Evolutionary conservation across 2,329 filamentous ascomycete genomes (phyloP), one percentile per base, ranked within the genome.

Genomic region (Fusarium cicatricum): DNA sequence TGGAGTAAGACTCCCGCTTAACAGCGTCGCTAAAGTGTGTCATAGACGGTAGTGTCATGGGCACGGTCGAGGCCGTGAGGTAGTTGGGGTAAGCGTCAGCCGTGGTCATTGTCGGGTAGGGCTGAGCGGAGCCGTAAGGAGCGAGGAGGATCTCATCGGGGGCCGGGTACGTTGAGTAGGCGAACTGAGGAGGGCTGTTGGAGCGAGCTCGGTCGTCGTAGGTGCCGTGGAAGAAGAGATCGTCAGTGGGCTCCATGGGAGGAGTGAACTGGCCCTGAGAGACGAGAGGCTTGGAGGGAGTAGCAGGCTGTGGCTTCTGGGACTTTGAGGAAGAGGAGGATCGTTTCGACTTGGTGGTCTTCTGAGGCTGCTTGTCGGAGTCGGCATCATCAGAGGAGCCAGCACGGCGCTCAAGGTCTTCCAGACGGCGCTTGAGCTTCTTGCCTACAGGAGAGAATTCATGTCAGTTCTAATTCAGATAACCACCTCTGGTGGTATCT

Each of bases 401-500:
- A 54, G 90, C 90, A 64, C 90, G 84, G 71, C 89, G 86, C 82
- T 94, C 90, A 67, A 94, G 84, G 72, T 94, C 90, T 81, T 94
- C 90, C 72, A 95, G 82, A 70, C 90, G 88, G 80, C 89, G 90
- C 89, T 95, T 94, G 69, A 94, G 88, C 86, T 94, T 94, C 86
- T 94, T 94, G 84, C 91, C 90, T 92, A 71, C 54, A 57, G 57
- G 29, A n/a, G 43, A 39, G 17, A 17, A 52, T 16, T 2, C 11
- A 41, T 57, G 55, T 67, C 36, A 65, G 58, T 66, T 41, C 31
- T 43, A 26, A n/a, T 21, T 38, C 23, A 26, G 11, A 17, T 17
- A 31, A 37, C 12, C 10, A 39, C 11, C 37, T 43, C 5, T 19
- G 11, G 23, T 14, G 17, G 21, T 31, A 17, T n/a, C 42, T 58